Conservation (phyloP, 306 rosid species). For the Malus asiatica region DNA sequence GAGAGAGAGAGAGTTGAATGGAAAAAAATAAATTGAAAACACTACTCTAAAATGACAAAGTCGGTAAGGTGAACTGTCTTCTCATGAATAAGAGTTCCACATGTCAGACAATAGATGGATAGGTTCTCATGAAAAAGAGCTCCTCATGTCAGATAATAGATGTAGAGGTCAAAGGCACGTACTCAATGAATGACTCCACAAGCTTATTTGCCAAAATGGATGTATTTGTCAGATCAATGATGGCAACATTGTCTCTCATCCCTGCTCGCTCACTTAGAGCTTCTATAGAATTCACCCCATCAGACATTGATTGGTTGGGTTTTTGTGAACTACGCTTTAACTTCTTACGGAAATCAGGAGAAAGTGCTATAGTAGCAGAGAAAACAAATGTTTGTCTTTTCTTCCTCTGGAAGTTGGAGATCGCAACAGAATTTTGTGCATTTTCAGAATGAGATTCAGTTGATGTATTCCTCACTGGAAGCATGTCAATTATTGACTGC, state of each 20-base stretch:
- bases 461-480: slow-evolving; percentile 51
- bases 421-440: slow-evolving; percentile 37
- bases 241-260: slow-evolving; percentile 78
- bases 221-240: slow-evolving; percentile 79
- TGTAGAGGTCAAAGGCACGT: slow-evolving; percentile 17
- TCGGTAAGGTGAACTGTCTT: too few species aligned
- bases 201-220: slow-evolving; percentile 70
- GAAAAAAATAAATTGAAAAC: not conserved
- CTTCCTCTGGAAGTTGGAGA: slow-evolving; percentile 68
- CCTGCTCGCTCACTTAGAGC: slow-evolving; percentile 83
- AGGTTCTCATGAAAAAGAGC: not conserved
- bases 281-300: slow-evolving; percentile 75
- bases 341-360: slow-evolving; percentile 91
- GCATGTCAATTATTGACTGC: slow-evolving; percentile 91
- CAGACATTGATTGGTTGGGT: slow-evolving; percentile 46
- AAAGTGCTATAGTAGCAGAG: slow-evolving; percentile 86
- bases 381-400: slow-evolving; percentile 94
- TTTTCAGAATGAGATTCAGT: slow-evolving; percentile 34
- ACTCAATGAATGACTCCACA: slow-evolving; percentile 94
- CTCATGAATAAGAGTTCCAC: slow-evolving; percentile 7
- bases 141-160: slow-evolving; percentile 17
- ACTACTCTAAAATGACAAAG: not conserved
- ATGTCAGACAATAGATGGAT: slow-evolving; percentile 5
- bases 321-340: slow-evolving; percentile 58
- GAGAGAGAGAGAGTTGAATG: not conserved